Percentiles rank a stretch among this genome's conserved stretches.
These are phyloP conservation scores for Phylloporus scabripes DNA, from an alignment of 768 basidiomycete genomes.

Conservation along the genomic window DNA sequence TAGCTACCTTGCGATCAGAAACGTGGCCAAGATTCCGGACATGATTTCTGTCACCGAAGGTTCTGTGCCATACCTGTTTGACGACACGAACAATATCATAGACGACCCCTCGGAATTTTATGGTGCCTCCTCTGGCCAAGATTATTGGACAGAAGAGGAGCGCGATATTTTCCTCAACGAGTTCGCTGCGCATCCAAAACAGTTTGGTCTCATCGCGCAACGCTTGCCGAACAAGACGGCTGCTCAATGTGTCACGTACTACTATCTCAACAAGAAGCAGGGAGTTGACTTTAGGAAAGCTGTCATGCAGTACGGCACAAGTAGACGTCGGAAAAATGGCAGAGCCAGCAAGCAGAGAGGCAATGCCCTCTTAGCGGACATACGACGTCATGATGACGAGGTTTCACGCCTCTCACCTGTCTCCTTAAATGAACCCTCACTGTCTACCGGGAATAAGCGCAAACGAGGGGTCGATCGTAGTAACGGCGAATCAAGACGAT, in stretches of 20 bases:
- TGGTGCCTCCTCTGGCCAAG: conserved; percentile 61
- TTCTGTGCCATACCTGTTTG: conserved; percentile 57
- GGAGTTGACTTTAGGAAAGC: conserved; percentile 80
- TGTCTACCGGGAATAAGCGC: conserved; percentile 36
- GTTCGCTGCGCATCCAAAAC: conserved; percentile 84
- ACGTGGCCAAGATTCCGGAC: conserved; percentile 85
- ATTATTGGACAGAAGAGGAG: conserved; percentile 87
- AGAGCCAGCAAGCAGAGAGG: conserved; percentile 72
- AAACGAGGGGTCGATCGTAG: conserved; percentile 32
- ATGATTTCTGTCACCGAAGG: conserved; percentile 73
- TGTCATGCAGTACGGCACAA: conserved; percentile 58
- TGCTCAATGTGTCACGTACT: conserved; percentile 86
- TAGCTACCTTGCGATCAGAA: conserved; percentile 75
- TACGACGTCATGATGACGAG: conserved; percentile 65
- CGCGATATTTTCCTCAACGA: conserved; percentile 71
- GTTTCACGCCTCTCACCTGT: conserved; percentile 25
- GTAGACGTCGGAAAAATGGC: conserved; percentile 55
- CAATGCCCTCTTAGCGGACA: conserved; percentile 76
- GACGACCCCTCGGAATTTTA: conserved; percentile 76
- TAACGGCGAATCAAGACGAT: conserved; percentile 33
- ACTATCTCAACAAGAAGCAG: conserved; percentile 92
- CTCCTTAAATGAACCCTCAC: conserved; percentile 17
- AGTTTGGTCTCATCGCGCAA: conserved; percentile 89
- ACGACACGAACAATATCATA: conserved; percentile 83
- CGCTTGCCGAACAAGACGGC: conserved; percentile 79